Conservation (phyloP, 1,284 basidiomycete genomes). For the Cronartium quercuum region DNA sequence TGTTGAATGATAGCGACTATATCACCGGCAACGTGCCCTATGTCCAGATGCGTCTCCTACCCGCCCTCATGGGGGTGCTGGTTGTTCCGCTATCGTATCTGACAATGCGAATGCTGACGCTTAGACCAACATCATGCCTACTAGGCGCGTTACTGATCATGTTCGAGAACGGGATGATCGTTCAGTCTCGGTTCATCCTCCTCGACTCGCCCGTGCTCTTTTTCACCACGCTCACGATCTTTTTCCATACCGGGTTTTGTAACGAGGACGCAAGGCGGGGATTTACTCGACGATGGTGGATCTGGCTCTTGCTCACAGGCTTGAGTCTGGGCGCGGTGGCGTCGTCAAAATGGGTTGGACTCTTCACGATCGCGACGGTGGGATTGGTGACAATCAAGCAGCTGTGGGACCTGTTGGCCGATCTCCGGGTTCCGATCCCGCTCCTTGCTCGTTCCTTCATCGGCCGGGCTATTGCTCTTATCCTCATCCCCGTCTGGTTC, state of each 20-base stretch:
- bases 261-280: constrained; percentile 53
- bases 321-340: constrained; percentile 82
- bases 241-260: constrained; percentile 76
- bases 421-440: constrained; percentile 68
- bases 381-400: constrained; percentile 78
- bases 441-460: constrained; percentile 76
- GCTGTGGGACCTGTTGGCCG: constrained; percentile 84
- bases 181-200: constrained; percentile 92
- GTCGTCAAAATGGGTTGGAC: constrained; percentile 95
- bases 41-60: constrained; percentile 88
- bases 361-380: constrained; percentile 96
- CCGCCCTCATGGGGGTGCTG: constrained; percentile 79
- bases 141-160: constrained; percentile 84
- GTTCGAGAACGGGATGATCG: constrained; percentile 92
- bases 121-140: constrained; percentile 79
- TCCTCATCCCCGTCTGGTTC: constrained; percentile 72
- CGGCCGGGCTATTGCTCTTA: constrained; percentile 81
- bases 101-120: constrained; percentile 83
- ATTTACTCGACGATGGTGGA: constrained; percentile 86
- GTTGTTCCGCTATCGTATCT: constrained; percentile 87
- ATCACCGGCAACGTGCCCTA: constrained; percentile 73
- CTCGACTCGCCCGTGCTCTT: constrained; percentile 96
- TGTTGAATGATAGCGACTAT: constrained; percentile 59
- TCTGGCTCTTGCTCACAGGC: constrained; percentile 81
- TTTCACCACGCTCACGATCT: constrained; percentile 84